These are phyloP conservation scores for Ophiorrhiza pumila DNA, from an alignment of 257 asterid species.

Conservation along the genomic window DNA sequence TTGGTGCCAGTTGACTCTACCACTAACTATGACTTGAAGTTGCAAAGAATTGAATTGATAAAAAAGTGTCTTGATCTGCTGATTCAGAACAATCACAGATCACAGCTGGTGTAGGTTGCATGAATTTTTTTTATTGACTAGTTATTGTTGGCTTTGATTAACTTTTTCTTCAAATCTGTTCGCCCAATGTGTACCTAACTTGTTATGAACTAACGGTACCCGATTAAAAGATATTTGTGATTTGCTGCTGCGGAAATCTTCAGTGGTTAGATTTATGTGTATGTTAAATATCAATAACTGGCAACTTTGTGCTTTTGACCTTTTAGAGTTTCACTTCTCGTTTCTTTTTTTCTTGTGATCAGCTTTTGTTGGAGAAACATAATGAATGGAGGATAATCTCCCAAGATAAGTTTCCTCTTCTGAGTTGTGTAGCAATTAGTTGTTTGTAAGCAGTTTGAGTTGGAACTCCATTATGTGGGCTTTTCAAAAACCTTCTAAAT, in stretches of 20 bases:
- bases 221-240: background rate
- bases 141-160: background rate
- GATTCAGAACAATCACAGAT: background rate
- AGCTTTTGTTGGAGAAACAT: background rate
- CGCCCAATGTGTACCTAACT: background rate
- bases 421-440: constrained; percentile 4
- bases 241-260: background rate
- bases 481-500: background rate
- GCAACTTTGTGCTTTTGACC: background rate
- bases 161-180: background rate
- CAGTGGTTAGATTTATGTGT: background rate
- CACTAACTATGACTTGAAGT: background rate
- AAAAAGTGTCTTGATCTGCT: background rate
- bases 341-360: background rate
- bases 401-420: background rate
- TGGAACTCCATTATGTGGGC: constrained; percentile 17
- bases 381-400: background rate
- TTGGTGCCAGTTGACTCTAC: background rate
- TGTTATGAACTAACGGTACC: background rate
- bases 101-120: constrained; percentile 6
- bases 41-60: background rate
- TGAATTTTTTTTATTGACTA: background rate
- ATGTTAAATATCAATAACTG: background rate
- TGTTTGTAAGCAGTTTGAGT: constrained; percentile 11
- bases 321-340: background rate